phyloP scores from a whole-genome alignment of 129 eudicot genomes.

The Heracleum sosnowskyi region DNA sequence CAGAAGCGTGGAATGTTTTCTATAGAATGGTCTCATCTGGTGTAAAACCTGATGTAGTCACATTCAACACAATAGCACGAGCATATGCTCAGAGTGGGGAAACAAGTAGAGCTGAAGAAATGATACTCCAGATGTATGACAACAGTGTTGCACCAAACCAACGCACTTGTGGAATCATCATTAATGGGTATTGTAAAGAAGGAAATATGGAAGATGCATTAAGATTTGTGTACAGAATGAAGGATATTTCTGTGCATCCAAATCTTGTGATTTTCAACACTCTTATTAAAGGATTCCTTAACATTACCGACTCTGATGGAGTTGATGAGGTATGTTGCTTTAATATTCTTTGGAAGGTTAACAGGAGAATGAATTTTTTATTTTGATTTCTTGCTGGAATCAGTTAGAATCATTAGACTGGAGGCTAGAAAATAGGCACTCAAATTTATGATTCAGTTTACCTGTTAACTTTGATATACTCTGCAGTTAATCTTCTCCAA shows the following conservation, averaged over 20 bases:
- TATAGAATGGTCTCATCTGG: constrained; percentile 64
- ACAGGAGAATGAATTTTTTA: not conserved
- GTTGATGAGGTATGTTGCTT: constrained; percentile 72
- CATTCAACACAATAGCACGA: constrained; percentile 80
- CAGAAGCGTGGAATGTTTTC: constrained; percentile 78
- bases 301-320: constrained; percentile 53
- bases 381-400: not conserved
- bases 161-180: constrained; percentile 81
- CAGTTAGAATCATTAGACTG: not conserved
- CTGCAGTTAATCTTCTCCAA: not conserved
- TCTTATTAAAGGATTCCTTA: constrained; percentile 68
- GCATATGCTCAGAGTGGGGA: constrained; percentile 78
- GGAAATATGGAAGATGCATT: constrained; percentile 78
- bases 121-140: constrained; percentile 57
- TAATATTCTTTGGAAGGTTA: not conserved
- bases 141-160: constrained; percentile 59
- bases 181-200: constrained; percentile 79
- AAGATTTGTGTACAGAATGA: constrained; percentile 72
- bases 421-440: no score
- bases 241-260: constrained; percentile 61
- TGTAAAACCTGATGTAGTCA: constrained; percentile 75
- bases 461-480: not conserved
- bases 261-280: constrained; percentile 80
- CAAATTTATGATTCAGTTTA: not conserved
- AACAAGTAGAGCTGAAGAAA: constrained; percentile 63